Evolutionary conservation across 129 eudicot genomes (phyloP).

Genomic region (Dittrichia graveolens): DNA sequence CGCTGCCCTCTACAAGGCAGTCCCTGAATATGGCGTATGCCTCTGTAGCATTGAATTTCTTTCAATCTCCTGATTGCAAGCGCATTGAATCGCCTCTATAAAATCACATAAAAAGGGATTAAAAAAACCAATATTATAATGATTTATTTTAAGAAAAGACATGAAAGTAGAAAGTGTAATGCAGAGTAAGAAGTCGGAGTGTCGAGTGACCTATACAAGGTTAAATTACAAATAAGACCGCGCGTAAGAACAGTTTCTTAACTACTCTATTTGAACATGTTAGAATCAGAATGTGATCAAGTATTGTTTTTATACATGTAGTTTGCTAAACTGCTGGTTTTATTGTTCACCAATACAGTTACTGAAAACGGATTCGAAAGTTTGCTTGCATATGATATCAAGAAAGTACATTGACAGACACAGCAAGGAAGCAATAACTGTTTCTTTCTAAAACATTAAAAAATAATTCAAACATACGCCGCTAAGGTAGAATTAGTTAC

Average conservation of each 20-base stretch:
- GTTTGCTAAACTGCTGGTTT: no score
- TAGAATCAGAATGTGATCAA: no score
- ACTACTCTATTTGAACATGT: background rate
- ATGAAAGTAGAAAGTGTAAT: no score
- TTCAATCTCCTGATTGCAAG: constrained; percentile 81
- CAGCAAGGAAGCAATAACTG: background rate
- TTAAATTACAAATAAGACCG: no score
- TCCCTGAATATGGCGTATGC: constrained; percentile 85
- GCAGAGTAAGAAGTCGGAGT: no score
- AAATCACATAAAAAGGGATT: background rate
- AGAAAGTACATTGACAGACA: background rate
- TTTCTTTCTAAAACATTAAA: no score
- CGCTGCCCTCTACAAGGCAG: constrained; percentile 97
- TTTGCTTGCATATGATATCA: background rate
- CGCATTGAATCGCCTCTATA: constrained; percentile 91
- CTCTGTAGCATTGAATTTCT: constrained; percentile 92
- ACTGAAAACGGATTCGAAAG: background rate
- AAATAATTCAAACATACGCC: no score
- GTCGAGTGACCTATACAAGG: no score
- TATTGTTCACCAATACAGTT: no score
- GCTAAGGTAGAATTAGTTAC: no score
- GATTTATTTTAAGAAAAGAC: background rate
- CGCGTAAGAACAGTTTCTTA: no score
- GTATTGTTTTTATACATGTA: no score
- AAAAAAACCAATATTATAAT: background rate